A percentile compares a stretch with the other conserved stretches of the same genome.
Conservation (phyloP, 148 eudicot species). For the Chenopodium quinoa region DNA sequence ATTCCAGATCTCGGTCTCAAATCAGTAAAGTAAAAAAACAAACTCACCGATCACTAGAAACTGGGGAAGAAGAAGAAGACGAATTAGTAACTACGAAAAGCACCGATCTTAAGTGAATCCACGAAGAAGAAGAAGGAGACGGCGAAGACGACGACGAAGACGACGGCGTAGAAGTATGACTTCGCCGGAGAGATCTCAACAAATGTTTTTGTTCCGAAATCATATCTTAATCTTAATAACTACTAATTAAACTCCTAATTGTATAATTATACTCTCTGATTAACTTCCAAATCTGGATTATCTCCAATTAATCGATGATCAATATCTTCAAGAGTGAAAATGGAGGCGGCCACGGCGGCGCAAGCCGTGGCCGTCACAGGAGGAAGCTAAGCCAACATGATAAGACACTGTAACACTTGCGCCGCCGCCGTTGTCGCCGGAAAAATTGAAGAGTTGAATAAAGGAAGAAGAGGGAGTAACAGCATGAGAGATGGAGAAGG, state of each 20-base stretch:
- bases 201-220: conserved; percentile 43
- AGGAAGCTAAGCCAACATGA: conserved; percentile 31
- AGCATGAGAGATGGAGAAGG: neutral
- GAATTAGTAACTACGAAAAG: conserved; percentile 52
- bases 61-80: conserved; percentile 44
- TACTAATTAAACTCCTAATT: neutral
- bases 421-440: conserved; percentile 19
- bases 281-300: too few relatives aligned
- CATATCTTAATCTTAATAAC: conserved; percentile 14
- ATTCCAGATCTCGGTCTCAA: conserved; percentile 14
- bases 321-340: neutral
- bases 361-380: conserved; percentile 47
- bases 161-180: conserved; percentile 39
- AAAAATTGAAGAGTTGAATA: conserved; percentile 25
- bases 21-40: neutral
- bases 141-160: conserved; percentile 32
- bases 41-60: conserved; percentile 59
- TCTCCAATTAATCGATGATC: too few relatives aligned
- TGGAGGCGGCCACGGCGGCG: conserved; percentile 46
- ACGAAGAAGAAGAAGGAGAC: conserved; percentile 41
- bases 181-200: conserved; percentile 59
- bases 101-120: conserved; percentile 69
- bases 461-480: conserved; percentile 9
- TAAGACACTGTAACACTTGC: conserved; percentile 22
- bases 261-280: neutral